A percentile compares a stretch with the other conserved stretches of the same genome.
These are phyloP conservation scores for Paraphaeosphaeria sporulosa DNA, from an alignment of 2,329 filamentous ascomycete species.

Conservation along the genomic window DNA sequence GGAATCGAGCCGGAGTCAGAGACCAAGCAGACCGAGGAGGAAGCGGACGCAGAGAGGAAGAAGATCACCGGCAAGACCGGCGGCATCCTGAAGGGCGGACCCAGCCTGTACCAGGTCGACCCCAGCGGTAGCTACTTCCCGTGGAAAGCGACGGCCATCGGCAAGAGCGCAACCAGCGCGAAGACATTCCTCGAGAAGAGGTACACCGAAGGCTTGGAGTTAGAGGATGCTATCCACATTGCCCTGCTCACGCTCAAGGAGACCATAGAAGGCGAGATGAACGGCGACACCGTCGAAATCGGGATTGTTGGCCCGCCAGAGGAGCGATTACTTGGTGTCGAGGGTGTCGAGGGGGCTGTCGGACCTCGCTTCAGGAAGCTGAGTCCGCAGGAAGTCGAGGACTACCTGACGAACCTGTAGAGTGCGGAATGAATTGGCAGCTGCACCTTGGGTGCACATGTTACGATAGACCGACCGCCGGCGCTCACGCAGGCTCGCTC, in stretches of 20 bases:
- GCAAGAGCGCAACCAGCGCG: constrained; percentile 96
- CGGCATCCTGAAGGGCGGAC: constrained; percentile 92
- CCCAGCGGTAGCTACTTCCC: constrained; percentile 99
- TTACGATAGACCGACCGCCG: constrained; percentile 22
- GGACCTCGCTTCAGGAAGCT: constrained; percentile 93
- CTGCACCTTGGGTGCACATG: constrained; percentile 20
- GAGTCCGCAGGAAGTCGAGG: constrained; percentile 97
- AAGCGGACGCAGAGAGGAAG: constrained; percentile 67
- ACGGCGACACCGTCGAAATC: constrained; percentile 97
- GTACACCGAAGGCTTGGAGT: constrained; percentile 94
- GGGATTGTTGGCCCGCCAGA: constrained; percentile 96
- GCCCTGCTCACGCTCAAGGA: constrained; percentile 96
- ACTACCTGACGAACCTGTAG: constrained; percentile 98
- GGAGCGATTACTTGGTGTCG: constrained; percentile 88
- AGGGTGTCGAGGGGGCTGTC: constrained; percentile 83
- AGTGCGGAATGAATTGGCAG: constrained; percentile 5
- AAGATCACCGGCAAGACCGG: constrained; percentile 88
- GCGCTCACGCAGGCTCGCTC: constrained; percentile 21
- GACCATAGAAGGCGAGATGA: constrained; percentile 99
- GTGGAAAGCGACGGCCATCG: constrained; percentile 99
- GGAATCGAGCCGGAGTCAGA: constrained; percentile 87
- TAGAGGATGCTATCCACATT: constrained; percentile 98
- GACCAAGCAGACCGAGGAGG: constrained; percentile 62
- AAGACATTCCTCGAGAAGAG: constrained; percentile 99
- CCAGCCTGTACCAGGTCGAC: constrained; percentile 98